Conservation (phyloP, 805 yeast genomes). For the Candida mattraensis region DNA sequence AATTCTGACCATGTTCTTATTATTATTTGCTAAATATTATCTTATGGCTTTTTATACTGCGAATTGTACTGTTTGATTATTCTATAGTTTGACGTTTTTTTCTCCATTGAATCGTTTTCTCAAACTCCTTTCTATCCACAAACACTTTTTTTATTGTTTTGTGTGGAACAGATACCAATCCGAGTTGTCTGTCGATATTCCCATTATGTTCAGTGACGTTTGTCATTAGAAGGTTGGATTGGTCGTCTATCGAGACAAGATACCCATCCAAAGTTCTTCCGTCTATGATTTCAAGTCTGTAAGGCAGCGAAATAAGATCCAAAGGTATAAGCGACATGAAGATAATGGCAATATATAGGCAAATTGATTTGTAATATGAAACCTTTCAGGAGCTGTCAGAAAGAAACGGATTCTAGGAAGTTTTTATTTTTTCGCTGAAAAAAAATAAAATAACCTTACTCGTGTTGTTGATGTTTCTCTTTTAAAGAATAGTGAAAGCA, state of each 20-base stretch:
- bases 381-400: background rate
- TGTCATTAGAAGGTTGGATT: slow-evolving; percentile 41
- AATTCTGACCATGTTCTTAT: too few species aligned
- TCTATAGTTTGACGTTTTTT: slow-evolving; percentile 4
- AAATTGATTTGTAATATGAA: background rate
- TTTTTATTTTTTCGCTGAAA: slow-evolving; percentile 2
- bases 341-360: slow-evolving; percentile 7
- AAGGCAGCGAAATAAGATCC: slow-evolving; percentile 36
- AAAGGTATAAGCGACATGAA: slow-evolving; percentile 26
- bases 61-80: background rate
- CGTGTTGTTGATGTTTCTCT: background rate
- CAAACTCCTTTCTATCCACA: slow-evolving; percentile 26
- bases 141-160: slow-evolving; percentile 35
- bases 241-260: slow-evolving; percentile 45
- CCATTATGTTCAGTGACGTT: slow-evolving; percentile 35
- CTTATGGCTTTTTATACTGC: slow-evolving; percentile 1
- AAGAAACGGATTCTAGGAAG: background rate
- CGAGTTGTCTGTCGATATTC: slow-evolving; percentile 39
- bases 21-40: slow-evolving; percentile 1
- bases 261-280: slow-evolving; percentile 37
- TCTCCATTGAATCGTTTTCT: slow-evolving; percentile 17
- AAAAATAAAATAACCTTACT: background rate
- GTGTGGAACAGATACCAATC: slow-evolving; percentile 54
- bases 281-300: slow-evolving; percentile 28
- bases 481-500: too few species aligned